Evolutionary conservation across 2,329 filamentous ascomycete genomes (phyloP), one percentile per base, ranked within the genome.

Genomic region (Penicillium thymicola): DNA sequence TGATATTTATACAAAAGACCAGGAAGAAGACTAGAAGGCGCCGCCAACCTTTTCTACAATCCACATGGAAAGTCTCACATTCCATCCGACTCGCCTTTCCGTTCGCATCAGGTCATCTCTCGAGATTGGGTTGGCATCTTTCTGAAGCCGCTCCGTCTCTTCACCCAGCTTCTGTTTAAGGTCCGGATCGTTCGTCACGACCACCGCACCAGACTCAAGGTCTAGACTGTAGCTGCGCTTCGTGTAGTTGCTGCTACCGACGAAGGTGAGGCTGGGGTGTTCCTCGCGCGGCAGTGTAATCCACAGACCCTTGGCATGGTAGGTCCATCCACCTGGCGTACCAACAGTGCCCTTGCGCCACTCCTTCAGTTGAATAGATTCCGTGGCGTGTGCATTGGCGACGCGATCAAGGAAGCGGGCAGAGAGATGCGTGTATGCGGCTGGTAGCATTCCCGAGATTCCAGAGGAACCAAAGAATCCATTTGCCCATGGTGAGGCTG

Each of bases 221-320:
- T 99, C 94, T 41, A 97, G 83, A 40, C 88, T 88, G 75, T 99
- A 97, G 69, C 90, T 95, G 45, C 94, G 82, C 72, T 94, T 92
- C 0, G 94, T 99, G 74, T 97, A 99, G 71, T 99, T 99, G 10
- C 89, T 94, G 70, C 90, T 95, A 1, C 94, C 94, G 0, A 99
- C 84, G 18, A 97, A 81, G 32, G 87, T 95, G 54, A 97, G 80
- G 46, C 88, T 87, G 0, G 92, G 92, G 38, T 86, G 77, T 36
- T 79, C 73, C 45, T 88, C 83, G 2, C 81, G 78, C 37, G 70
- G 76, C 38, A 78, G 79, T 0, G 89, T 90, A 27, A 97, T 81
- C 93, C 93, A 97, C 2, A 97, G 80, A 0, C 94, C 94, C 75
- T 99, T 99, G 46, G 94, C 94, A 68, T 99, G 94, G 74, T 99